Evolutionary conservation across 2,329 filamentous ascomycete genomes (phyloP), one percentile per base, ranked within the genome.

Genomic region (Ophiostoma australiae): DNA sequence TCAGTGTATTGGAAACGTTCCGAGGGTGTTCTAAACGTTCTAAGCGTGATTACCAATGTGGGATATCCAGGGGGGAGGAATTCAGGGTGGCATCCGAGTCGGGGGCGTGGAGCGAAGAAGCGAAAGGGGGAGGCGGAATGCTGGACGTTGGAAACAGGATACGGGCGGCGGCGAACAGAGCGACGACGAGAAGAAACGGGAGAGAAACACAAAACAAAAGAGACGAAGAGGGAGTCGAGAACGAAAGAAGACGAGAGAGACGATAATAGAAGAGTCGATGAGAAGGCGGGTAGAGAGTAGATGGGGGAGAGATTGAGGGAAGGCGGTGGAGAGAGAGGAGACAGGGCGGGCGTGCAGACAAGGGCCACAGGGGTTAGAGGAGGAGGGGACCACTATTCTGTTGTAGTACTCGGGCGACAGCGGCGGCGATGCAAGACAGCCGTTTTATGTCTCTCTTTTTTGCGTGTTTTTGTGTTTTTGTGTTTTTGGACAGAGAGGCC

Each of bases 341-440:
- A 48, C 67, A 67, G 23, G 37, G 66, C 66, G 39, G 66, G 65
- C 65, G 37, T 67, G 65, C 65, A 67, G 65, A 37, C 65, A 41
- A 67, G 66, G 39, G 39, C 37, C 39, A 67, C 66, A 67, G 66
- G 66, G 65, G 66, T 17, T 44, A 67, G 35, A 67, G 37, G 65
- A 67, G 37, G 65, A 67, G 20, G 66, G 66, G 66, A 67, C 66
- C 66, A 67, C 66, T 67, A 27, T 67, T 67, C 35, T 17, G 66
- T 67, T 37, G 65, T 67, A n/a, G 65, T 67, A 67, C 39, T 67
- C 35, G 66, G 39, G 66, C 66, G 66, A 67, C 37, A 33, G 66
- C 39, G 66, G 66, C 37, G 23, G 37, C 39, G 37, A 67, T 39
- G 39, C 66, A 67, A 41, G 66, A 44, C 39, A 48, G 39, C 66